Conservation (phyloP, 805 yeast genomes). For the Cyberlindnera xylosilytica region DNA sequence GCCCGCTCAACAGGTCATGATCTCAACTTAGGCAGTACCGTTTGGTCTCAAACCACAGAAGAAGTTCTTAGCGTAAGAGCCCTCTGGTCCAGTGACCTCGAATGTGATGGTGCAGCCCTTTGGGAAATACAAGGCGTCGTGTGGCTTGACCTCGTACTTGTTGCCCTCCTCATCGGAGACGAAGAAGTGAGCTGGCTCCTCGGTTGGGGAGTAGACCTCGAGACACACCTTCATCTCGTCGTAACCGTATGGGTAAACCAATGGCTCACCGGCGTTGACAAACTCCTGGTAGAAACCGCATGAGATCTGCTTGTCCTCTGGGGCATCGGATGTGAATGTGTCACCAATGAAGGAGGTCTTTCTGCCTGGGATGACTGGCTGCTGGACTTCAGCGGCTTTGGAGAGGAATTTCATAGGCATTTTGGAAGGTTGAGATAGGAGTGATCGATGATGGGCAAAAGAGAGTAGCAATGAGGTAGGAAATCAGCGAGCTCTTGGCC, state of each 20-base stretch:
- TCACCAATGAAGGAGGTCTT: slow-evolving; percentile 71
- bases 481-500: background rate
- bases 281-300: slow-evolving; percentile 66
- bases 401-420: slow-evolving; percentile 40
- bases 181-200: slow-evolving; percentile 52
- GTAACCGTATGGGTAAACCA: slow-evolving; percentile 63
- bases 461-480: too few species aligned
- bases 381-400: slow-evolving; percentile 53
- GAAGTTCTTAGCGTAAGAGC: slow-evolving; percentile 56
- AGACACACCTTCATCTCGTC: slow-evolving; percentile 71
- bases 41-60: slow-evolving; percentile 59
- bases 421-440: too few species aligned
- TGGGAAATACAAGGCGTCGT: slow-evolving; percentile 65
- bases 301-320: slow-evolving; percentile 55
- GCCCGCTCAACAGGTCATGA: too few species aligned
- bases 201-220: slow-evolving; percentile 42
- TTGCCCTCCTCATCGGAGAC: slow-evolving; percentile 65
- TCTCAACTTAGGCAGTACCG: slow-evolving; percentile 27
- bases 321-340: slow-evolving; percentile 57
- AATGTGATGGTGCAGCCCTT: slow-evolving; percentile 68
- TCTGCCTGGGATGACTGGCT: slow-evolving; percentile 60
- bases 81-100: slow-evolving; percentile 47
- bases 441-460: too few species aligned
- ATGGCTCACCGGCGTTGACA: slow-evolving; percentile 56
- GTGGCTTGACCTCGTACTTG: slow-evolving; percentile 54